These are phyloP conservation scores for Bipolaris cookei DNA, from an alignment of 2,329 filamentous ascomycete species.

Conservation along the genomic window DNA sequence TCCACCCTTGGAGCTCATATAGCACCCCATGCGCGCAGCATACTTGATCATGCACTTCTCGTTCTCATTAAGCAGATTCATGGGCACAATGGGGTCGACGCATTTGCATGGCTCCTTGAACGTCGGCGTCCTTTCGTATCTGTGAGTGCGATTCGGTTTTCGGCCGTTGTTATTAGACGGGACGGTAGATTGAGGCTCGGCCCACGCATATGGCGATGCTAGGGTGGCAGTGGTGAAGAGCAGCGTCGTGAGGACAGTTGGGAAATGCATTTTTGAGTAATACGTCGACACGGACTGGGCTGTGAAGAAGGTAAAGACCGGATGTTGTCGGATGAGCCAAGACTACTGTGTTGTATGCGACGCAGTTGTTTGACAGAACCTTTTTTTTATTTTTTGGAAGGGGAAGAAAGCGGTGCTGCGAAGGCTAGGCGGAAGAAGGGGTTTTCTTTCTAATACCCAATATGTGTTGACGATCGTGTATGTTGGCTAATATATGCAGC, in stretches of 20 bases:
- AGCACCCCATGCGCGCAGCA: slow-evolving; percentile 25
- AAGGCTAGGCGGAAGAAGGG: not conserved
- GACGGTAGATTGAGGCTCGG: slow-evolving; percentile 19
- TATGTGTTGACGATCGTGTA: not conserved
- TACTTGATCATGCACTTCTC: slow-evolving; percentile 32
- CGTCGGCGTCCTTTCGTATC: slow-evolving; percentile 34
- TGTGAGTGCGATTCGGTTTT: slow-evolving; percentile 17
- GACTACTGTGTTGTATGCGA: not conserved
- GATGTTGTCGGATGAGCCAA: slow-evolving; percentile 4
- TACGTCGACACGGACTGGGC: not conserved
- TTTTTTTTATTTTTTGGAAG: not conserved
- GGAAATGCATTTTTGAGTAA: slow-evolving; percentile 26
- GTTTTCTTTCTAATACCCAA: not conserved
- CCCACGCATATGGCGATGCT: slow-evolving; percentile 28
- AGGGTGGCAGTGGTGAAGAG: slow-evolving; percentile 22
- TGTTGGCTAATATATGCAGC: not conserved
- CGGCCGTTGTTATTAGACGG: not conserved
- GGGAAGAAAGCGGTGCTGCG: not conserved
- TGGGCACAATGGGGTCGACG: slow-evolving; percentile 33
- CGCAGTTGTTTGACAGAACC: not conserved
- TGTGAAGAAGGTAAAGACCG: not conserved
- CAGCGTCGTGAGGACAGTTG: slow-evolving; percentile 18
- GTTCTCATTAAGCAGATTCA: slow-evolving; percentile 28
- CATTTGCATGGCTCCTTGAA: slow-evolving; percentile 37
- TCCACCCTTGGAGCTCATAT: slow-evolving; percentile 23